phyloP scores from a whole-genome alignment of 345 rosid species.

The Boechera retrofracta region DNA sequence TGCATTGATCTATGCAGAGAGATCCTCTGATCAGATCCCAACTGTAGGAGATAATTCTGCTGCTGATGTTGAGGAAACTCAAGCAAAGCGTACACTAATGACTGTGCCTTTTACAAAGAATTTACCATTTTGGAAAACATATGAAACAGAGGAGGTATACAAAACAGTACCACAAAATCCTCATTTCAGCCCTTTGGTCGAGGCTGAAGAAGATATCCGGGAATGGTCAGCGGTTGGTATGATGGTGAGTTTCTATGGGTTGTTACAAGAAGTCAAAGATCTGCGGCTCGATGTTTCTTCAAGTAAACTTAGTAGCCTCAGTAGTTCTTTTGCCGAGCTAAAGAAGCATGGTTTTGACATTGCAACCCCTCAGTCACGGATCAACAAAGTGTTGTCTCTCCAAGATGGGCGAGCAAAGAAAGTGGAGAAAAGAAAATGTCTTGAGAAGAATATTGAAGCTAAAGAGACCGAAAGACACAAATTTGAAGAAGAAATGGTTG shows the following conservation, averaged over 20 bases:
- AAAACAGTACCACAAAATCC: conserved; percentile 59
- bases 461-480: conserved; percentile 29
- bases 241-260: conserved; percentile 61
- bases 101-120: conserved; percentile 56
- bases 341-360: conserved; percentile 74
- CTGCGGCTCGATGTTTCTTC: conserved; percentile 45
- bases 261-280: conserved; percentile 57
- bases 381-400: conserved; percentile 54
- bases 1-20: conserved; percentile 1
- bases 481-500: conserved; percentile 45
- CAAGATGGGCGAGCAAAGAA: conserved; percentile 46
- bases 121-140: conserved; percentile 55
- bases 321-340: conserved; percentile 56
- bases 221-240: conserved; percentile 75
- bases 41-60: neutral
- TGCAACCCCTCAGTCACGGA: conserved; percentile 42
- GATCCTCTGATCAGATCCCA: neutral
- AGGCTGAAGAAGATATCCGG: conserved; percentile 58
- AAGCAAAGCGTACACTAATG: neutral
- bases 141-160: conserved; percentile 41
- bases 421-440: conserved; percentile 38
- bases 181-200: conserved; percentile 61
- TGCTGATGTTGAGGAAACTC: conserved; percentile 15
- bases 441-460: conserved; percentile 41
- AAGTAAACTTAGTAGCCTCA: conserved; percentile 44